Evolutionary conservation across 495 filamentous ascomycete species (phyloP), one percentile per base, ranked within the genome.

Genomic region (Hamigera avellanea): DNA sequence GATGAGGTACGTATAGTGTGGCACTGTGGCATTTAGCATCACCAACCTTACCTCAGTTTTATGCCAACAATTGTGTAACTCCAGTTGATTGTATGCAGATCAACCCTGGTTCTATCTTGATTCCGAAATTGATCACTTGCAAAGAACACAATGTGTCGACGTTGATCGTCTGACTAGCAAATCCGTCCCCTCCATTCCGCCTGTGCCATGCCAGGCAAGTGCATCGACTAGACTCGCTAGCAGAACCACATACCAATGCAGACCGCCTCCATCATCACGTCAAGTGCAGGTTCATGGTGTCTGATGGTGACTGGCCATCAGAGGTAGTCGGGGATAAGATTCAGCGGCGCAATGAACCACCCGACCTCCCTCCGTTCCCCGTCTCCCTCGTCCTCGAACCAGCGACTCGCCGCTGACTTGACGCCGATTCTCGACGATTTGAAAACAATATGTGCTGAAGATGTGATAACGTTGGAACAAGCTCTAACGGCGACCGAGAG

Each of bases 331-430:
- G 57, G 53, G 55, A 47, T 56, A 56, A 60, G 46, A 49, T 59
- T 56, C 46, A 42, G 61, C 49, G 48, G 50, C 50, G 53, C 43
- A 36, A 59, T 59, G 55, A 50, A 44, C 49, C 49, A 53, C 52
- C 50, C 60, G 39, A 59, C 62, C 46, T 62, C 73, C 46, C 45
- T 50, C 42, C 72, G 69, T 51, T 69, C 76, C 40, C 72, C 77
- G 45, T 83, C 76, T 32, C 80, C 77, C 10, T 73, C 76, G 44
- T 67, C 69, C 33, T 58, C 67, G 44, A 63, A 70, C 39, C 73
- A 75, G 32, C 68, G 70, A 49, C 63, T 76, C 27, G 67, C 66
- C 47, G 72, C 73, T 37, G 72, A 80, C 43, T 62, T 84, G 37
- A 67, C 77, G 31, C 57, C 59, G 15, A 62, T 74, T 37, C 61